Base-by-base conservation (phyloP, 768 basidiomycete genomes). In the Agaricus subrufescens region DNA sequence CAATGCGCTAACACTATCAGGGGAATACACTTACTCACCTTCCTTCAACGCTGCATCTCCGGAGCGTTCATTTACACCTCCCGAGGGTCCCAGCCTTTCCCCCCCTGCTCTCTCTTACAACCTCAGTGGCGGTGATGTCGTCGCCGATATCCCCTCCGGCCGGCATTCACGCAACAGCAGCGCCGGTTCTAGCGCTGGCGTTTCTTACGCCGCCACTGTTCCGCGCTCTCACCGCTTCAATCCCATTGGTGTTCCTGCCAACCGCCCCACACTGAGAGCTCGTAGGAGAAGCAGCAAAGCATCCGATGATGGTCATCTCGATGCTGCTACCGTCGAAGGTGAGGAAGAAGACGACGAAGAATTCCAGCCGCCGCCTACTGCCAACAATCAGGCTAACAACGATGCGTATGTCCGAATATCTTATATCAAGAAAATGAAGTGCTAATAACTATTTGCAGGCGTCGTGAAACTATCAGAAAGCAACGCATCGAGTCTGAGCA, bases 401-500 rank as follows among this genome's bases (percentile, higher is more conserved):
- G 71, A 73, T 58, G 77, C 78, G 73, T 80, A 66, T 69, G 77
- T 69, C 23, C 42, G 27, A 47, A 61, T 53, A 27, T 19, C 12
- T 55, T 57, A 25, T 11, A 1, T 15, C 15, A 1, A 40, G 52
- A 47, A 15, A 34, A 31, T 52, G 15, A 58, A 45, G 52, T 37
- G 54, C 31, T 50, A 30, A 50, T 11, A 34, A 48, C 40, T 7
- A 45, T 29, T n/a, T 29, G 61, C 62, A 80, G 81, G 46, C 90
- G 91, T 71, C 89, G 91, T 67, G 91, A 94, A 77, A 89, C 90
- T 54, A 90, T 94, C 65, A 89, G 91, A 68, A 85, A 85, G 68
- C 91, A 93, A 76, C 89, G 91, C 73, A 94, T 94, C 75, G 91
- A 94, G 78, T 92, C 91, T 26, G 91, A 94, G 77, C 90, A 95